Base-by-base conservation (phyloP, 2,329 filamentous ascomycete species). In the Lachnellula subtilissima region DNA sequence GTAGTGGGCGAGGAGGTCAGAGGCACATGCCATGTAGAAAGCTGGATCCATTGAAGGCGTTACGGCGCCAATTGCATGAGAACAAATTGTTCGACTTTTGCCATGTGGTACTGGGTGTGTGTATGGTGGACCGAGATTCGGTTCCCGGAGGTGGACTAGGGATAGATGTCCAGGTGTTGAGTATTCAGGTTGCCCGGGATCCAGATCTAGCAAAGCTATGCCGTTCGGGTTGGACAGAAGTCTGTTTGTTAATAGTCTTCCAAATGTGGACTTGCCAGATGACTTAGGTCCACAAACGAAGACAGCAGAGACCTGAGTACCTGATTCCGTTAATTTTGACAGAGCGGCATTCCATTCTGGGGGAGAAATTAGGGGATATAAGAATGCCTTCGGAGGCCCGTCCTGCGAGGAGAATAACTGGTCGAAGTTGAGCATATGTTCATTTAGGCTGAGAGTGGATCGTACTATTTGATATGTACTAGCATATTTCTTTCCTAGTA, bases 101-200 rank as follows among this genome's bases (percentile, higher is more conserved):
- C 61, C 70, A 9, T 67, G 60, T 19, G 67, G 71, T 65, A 63
- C 3, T 73, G 75, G 79, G 61, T 89, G 86, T 7, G 83, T 83
- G 65, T 89, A 92, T 0, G 87, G 77, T 1, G 87, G 81, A 0
- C 83, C 80, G 5, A 92, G 73, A 50, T 89, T 84, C 0, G 85
- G 82, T 32, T 77, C 71, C 1, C 74, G 75, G 11, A 91, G 71
- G 28, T 81, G 76, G 14, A 86, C 74, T 4, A 93, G 79, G 1
- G 88, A 88, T 19, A 93, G 67, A 14, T 87, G 84, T 0, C 89
- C 88, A 0, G 85, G 81, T 1, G 85, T 78, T 0, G 81, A 82
- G 67, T 87, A 91, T 66, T 92, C 89, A 2, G 89, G 87, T 65
- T 91, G 88, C 0, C 85, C 86, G 0, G 88, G 87, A 66, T 94